Evolutionary conservation across 352 stramenopile genomes (phyloP).

Genomic region (Pythium dissimile): DNA sequence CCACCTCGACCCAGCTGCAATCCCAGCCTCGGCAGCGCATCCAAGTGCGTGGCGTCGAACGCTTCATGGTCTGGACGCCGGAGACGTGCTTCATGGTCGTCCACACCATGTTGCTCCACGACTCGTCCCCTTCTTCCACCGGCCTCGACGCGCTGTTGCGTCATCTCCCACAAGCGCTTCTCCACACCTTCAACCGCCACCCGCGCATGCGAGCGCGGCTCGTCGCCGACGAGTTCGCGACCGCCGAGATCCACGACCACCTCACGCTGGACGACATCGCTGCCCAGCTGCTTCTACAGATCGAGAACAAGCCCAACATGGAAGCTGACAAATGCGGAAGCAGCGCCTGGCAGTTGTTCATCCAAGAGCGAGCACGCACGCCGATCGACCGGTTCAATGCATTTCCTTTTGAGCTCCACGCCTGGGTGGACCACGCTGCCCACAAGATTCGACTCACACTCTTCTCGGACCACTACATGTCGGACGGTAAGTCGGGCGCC

Average conservation of each 20-base stretch:
- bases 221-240: constrained; percentile 20
- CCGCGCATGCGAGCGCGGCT: constrained; percentile 32
- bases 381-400: constrained; percentile 8
- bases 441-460: constrained; percentile 34
- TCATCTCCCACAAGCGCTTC: constrained; percentile 6
- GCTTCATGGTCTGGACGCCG: neutral
- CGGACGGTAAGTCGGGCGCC: constrained; percentile 32
- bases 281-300: neutral
- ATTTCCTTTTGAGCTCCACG: constrained; percentile 18
- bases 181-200: constrained; percentile 37
- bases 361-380: neutral
- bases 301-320: neutral
- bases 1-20: too few species aligned
- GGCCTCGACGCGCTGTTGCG: neutral
- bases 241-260: constrained; percentile 27
- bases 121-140: neutral
- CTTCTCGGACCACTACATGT: constrained; percentile 49
- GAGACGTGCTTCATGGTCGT: constrained; percentile 14
- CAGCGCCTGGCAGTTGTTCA: neutral
- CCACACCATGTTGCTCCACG: constrained; percentile 12
- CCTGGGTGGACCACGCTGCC: constrained; percentile 13
- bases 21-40: neutral
- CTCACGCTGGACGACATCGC: constrained; percentile 17
- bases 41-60: constrained; percentile 8
- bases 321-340: neutral